Percentiles rank a stretch among this genome's conserved stretches.
Evolutionary conservation across 2,329 filamentous ascomycete genomes (phyloP).

Genomic region (Diaporthe sp.): DNA sequence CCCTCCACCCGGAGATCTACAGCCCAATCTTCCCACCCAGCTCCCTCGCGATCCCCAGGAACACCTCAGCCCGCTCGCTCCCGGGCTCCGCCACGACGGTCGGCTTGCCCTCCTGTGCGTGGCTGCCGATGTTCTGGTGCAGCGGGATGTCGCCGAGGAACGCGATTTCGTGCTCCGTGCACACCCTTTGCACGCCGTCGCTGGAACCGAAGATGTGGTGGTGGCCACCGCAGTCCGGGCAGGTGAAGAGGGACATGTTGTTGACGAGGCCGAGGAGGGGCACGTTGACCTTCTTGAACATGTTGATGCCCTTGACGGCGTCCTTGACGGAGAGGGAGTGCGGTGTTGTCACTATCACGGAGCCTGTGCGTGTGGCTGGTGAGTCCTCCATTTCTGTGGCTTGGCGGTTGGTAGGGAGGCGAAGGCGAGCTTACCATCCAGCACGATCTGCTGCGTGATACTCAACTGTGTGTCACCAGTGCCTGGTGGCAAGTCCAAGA

Average conservation of each 20-base stretch:
- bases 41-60: constrained; percentile 76
- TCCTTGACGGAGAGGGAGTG: constrained; percentile 95
- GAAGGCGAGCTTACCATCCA: constrained; percentile 75
- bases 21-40: constrained; percentile 64
- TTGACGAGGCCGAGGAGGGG: constrained; percentile 89
- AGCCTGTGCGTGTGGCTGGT: constrained; percentile 61
- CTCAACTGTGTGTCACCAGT: constrained; percentile 97
- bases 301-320: constrained; percentile 89
- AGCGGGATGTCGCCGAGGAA: constrained; percentile 91
- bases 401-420: constrained; percentile 17
- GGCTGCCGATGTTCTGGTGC: constrained; percentile 87
- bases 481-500: constrained; percentile 92
- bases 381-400: background rate
- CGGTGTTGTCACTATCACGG: constrained; percentile 91
- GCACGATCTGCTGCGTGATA: constrained; percentile 93
- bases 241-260: constrained; percentile 90
- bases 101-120: constrained; percentile 88
- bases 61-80: constrained; percentile 79
- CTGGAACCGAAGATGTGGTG: constrained; percentile 82
- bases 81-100: constrained; percentile 90
- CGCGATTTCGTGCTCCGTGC: constrained; percentile 79
- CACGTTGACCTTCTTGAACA: constrained; percentile 89
- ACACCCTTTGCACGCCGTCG: constrained; percentile 77
- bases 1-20: constrained; percentile 24
- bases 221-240: constrained; percentile 81